Percentiles rank a stretch among this genome's conserved stretches.
These are phyloP conservation scores for Fusarium xyrophilum DNA, from an alignment of 2,329 filamentous ascomycete species.

Conservation along the genomic window DNA sequence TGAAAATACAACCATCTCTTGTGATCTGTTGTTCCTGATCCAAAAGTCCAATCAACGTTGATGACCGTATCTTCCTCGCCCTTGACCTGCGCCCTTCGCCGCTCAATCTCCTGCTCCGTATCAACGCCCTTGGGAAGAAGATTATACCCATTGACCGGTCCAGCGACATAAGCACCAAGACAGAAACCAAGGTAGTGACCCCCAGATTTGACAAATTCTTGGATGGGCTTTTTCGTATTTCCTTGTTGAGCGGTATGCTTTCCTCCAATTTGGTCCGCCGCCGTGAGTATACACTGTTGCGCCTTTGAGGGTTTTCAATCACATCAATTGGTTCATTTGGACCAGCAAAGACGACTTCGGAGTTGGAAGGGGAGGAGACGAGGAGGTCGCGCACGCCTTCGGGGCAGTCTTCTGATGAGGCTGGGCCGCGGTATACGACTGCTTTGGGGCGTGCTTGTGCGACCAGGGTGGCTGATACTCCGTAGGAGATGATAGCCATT, in stretches of 20 bases:
- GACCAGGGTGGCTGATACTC: not conserved
- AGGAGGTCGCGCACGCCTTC: not conserved
- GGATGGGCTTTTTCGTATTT: not conserved
- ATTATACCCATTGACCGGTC: not conserved
- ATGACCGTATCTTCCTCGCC: not conserved
- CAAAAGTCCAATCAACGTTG: conserved; percentile 5
- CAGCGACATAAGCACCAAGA: conserved; percentile 7
- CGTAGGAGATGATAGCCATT: not conserved
- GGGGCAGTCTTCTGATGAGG: not conserved
- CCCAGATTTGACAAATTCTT: not conserved
- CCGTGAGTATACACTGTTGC: not conserved
- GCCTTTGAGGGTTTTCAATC: not conserved
- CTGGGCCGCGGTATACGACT: conserved; percentile 10
- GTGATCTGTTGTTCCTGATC: not conserved
- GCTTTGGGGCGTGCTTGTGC: not conserved
- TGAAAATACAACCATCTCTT: conserved; percentile 14
- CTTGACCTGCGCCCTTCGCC: not conserved
- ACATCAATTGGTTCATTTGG: not conserved
- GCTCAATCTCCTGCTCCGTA: conserved; percentile 2
- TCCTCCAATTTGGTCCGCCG: not conserved
- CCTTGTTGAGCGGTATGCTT: conserved; percentile 2
- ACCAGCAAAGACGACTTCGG: not conserved
- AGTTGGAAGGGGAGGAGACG: not conserved
- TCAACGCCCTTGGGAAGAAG: not conserved
- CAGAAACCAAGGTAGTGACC: conserved; percentile 4